Evolutionary conservation across 2,329 filamentous ascomycete genomes (phyloP), one percentile per base, ranked within the genome.

Genomic region (Fusarium nodosum): DNA sequence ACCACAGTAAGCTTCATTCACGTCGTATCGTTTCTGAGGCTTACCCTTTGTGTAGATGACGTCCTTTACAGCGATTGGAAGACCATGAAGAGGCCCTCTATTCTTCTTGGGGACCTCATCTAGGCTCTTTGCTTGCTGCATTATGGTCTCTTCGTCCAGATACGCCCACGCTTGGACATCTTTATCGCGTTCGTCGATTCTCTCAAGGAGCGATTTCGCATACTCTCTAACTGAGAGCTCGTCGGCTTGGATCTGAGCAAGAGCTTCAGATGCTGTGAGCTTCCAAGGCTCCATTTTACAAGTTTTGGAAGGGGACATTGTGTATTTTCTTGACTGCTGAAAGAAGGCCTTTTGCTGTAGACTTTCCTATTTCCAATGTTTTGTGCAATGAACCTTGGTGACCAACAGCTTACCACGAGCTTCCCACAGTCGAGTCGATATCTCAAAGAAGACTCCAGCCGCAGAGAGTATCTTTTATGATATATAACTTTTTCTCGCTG

Each of bases 21-120:
- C 16, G 22, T 24, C 34, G 16, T 22, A 16, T 10, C 8, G 20
- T 13, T 33, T n/a, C 16, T 18, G 22, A 47, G 22, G 36, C 44
- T 47, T 45, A 83, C 84, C 84, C 73, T 85, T 86, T 0, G 84
- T 89, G 71, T 82, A 83, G 66, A 89, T 87, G 20, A 90, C 82
- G 79, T 90, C 88, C 72, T 90, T 90, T 2, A 90, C 81, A 1
- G 81, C 88, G 16, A 90, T 78, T 0, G 85, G 82, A 6, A 90
- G 76, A 2, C 88, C 88, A 71, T 89, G 87, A 1, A 90, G 77
- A 0, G 85, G 86, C 0, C 87, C 87, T 56, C 88, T 79, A 44
- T 84, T 72, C 7, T 81, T 79, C 2, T 64, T 56, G 0, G 86
- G 84, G 2, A 88, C 66, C 31, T 78, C 64, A 67, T 90, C 88